Evolutionary conservation across 208 protist genomes (phyloP), one percentile per base, ranked within the genome.

Genomic region (Sergeia podlipaevii): DNA sequence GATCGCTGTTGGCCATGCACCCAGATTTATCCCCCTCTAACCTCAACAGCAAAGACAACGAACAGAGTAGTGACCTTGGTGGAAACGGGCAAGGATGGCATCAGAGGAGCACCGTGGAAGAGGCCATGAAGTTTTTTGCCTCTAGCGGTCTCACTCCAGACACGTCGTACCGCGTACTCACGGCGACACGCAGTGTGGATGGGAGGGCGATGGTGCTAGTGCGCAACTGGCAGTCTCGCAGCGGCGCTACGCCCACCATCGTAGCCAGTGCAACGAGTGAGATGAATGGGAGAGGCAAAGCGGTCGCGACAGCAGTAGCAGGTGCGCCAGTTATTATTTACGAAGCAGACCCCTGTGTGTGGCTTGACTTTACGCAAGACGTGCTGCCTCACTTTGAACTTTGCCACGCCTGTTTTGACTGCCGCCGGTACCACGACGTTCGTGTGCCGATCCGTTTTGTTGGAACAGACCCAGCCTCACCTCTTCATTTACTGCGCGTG

Each of bases 401-500:
- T 23, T 77, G 75, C 59, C 64, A 83, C 56, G 74, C 77, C 30
- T 76, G 74, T 71, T 87, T 80, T 34, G 79, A 87, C 62, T 83
- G 74, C 47, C 70, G 79, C 11, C 71, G 66, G 28, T 87, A 69
- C 45, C 70, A 82, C 46, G 79, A 87, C 50, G 68, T 73, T 21
- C 79, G 79, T 15, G 36, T 73, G 4, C 58, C 75, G 4, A 47
- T 87, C 21, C 27, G 23, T 2, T 82, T 87, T 26, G 1, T 15
- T 20, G 70, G 65, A 0, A 29, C 43, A 4, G 46, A 44, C 30
- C 62, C 63, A 2, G 59, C 60, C 27, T 49, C 70, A 17, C 71
- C 79, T 20, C 20, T 24, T 21, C 60, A 72, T 42, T 28, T 86
- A 13, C 36, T 82, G 2, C 65, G 68, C 11, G 64, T 87, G 26